These are phyloP conservation scores for Starmera caribaea DNA, from an alignment of 805 yeast genomes.

Conservation along the genomic window DNA sequence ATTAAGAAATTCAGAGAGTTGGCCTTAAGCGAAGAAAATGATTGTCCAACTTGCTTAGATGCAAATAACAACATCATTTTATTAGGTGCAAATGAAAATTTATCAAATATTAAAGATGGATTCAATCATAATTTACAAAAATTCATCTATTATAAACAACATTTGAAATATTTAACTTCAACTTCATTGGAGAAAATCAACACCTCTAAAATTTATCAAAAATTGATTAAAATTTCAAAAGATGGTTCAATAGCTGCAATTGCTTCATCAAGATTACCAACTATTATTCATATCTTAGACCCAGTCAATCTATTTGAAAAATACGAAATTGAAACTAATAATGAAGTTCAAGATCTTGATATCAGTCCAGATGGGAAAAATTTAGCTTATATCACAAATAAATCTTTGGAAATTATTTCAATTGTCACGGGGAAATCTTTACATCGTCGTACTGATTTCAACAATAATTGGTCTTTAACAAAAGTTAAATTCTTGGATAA, in stretches of 20 bases:
- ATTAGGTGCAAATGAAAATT: constrained; percentile 72
- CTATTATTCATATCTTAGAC: constrained; percentile 55
- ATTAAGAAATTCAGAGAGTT: constrained; percentile 65
- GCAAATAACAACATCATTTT: constrained; percentile 42
- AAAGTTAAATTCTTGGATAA: constrained; percentile 25
- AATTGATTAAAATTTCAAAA: constrained; percentile 46
- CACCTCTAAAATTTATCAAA: constrained; percentile 44
- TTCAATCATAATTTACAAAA: constrained; percentile 63
- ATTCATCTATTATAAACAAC: constrained; percentile 56
- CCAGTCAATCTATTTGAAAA: constrained; percentile 45
- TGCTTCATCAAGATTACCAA: constrained; percentile 62
- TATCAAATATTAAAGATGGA: constrained; percentile 46
- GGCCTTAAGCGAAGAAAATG: constrained; percentile 55
- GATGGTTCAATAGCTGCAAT: constrained; percentile 60
- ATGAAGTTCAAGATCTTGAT: constrained; percentile 54
- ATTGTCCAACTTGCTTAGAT: constrained; percentile 77
- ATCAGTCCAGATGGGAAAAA: constrained; percentile 65
- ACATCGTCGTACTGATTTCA: constrained; percentile 24
- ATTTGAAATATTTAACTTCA: constrained; percentile 56
- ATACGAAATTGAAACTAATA: constrained; percentile 46
- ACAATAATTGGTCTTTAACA: constrained; percentile 19
- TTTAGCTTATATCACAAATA: constrained; percentile 53
- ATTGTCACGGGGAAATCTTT: constrained; percentile 30
- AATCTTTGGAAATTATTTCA: constrained; percentile 36
- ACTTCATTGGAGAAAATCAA: constrained; percentile 44